phyloP scores from a whole-genome alignment of 352 stramenopile genomes.

The Pythium periplocum region DNA sequence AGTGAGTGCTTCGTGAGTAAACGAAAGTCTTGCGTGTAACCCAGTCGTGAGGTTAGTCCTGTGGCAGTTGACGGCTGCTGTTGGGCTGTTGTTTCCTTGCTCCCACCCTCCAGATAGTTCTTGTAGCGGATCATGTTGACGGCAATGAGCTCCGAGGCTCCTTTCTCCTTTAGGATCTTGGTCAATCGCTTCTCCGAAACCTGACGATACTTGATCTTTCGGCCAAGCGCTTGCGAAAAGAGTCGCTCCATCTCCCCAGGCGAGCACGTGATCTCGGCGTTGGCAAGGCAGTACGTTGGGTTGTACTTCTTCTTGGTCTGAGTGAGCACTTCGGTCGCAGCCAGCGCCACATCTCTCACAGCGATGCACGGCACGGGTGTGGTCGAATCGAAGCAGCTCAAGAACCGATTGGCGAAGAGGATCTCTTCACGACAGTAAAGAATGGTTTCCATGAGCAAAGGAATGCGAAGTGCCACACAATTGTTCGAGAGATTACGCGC shows the following conservation, averaged over 20 bases:
- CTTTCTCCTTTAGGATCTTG: slow-evolving; percentile 44
- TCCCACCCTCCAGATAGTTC: slow-evolving; percentile 31
- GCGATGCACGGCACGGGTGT: slow-evolving; percentile 63
- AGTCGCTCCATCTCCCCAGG: slow-evolving; percentile 31
- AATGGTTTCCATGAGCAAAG: slow-evolving; percentile 72
- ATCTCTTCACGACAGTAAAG: slow-evolving; percentile 74
- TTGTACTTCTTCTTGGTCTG: slow-evolving; percentile 39
- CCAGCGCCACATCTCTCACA: slow-evolving; percentile 53
- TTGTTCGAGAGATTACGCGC: slow-evolving; percentile 35
- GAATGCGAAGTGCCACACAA: slow-evolving; percentile 57
- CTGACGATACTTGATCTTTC: slow-evolving; percentile 48
- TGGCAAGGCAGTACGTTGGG: slow-evolving; percentile 49
- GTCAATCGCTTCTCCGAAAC: slow-evolving; percentile 36
- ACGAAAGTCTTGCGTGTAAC: slow-evolving; percentile 32
- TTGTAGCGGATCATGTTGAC: slow-evolving; percentile 46
- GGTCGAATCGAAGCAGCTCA: slow-evolving; percentile 39
- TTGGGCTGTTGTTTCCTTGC: too few relatives aligned
- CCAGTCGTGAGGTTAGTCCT: not conserved
- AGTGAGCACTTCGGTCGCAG: slow-evolving; percentile 40
- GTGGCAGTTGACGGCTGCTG: not conserved
- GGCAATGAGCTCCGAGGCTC: slow-evolving; percentile 37
- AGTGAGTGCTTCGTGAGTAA: slow-evolving; percentile 39
- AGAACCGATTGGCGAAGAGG: slow-evolving; percentile 55
- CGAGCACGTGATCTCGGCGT: slow-evolving; percentile 31
- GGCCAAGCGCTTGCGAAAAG: slow-evolving; percentile 32